Evolutionary conservation across 352 stramenopile species (phyloP).

Genomic region (Globisporangium spiculum): DNA sequence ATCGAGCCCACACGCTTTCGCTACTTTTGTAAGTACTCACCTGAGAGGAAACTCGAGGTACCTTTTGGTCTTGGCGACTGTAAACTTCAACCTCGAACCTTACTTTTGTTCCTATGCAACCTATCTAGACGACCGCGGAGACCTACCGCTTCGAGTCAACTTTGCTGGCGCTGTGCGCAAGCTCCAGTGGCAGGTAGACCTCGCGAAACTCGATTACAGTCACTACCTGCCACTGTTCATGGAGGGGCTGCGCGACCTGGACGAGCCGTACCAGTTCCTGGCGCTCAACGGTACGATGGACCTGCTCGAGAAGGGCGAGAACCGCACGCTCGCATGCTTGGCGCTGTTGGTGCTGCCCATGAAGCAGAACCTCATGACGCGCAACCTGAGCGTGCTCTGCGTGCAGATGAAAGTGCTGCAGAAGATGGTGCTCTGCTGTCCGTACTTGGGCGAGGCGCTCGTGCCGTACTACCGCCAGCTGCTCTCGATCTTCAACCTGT

Average conservation of each 20-base stretch:
- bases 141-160: constrained; percentile 71
- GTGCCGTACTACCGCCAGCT: constrained; percentile 92
- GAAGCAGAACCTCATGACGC: constrained; percentile 86
- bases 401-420: constrained; percentile 79
- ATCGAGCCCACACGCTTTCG: constrained; percentile 75
- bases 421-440: constrained; percentile 60
- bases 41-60: neutral
- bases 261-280: constrained; percentile 85
- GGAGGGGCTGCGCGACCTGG: constrained; percentile 86
- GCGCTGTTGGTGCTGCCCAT: constrained; percentile 61
- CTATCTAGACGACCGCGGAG: constrained; percentile 57
- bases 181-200: constrained; percentile 64
- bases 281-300: constrained; percentile 76
- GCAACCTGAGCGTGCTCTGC: constrained; percentile 68
- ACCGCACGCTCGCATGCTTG: constrained; percentile 54
- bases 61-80: neutral
- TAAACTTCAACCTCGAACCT: neutral
- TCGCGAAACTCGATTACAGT: constrained; percentile 73
- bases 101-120: neutral
- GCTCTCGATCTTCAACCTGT: constrained; percentile 91
- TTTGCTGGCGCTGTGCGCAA: constrained; percentile 75
- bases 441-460: constrained; percentile 84
- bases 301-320: constrained; percentile 75
- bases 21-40: constrained; percentile 67
- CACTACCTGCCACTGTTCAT: constrained; percentile 93